These are phyloP conservation scores for Fusarium hainanense DNA, from an alignment of 2,329 filamentous ascomycete species.

Conservation along the genomic window DNA sequence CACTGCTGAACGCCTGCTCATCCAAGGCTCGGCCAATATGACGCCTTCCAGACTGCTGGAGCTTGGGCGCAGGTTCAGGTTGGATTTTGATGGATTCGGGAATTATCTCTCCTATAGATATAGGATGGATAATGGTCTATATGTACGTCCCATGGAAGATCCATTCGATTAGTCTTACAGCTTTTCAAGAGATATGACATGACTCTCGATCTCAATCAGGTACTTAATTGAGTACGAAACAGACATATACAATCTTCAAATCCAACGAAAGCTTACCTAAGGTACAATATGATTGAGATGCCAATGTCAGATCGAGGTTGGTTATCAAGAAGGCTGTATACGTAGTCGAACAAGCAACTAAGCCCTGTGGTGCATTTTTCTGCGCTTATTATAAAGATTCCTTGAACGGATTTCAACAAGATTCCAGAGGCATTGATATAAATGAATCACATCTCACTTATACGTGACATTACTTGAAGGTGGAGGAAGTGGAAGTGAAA, in stretches of 20 bases:
- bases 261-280: not conserved
- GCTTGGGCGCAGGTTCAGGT: not conserved
- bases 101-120: not conserved
- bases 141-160: not conserved
- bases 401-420: not conserved
- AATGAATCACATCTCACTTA: not conserved
- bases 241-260: not conserved
- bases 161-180: not conserved
- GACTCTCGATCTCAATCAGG: not conserved
- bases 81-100: not conserved
- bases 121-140: not conserved
- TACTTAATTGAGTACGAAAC: not conserved
- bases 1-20: constrained; percentile 1
- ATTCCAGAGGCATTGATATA: not conserved
- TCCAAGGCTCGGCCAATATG: not conserved
- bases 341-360: not conserved
- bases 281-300: not conserved
- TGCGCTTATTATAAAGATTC: not conserved
- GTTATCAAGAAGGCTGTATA: not conserved
- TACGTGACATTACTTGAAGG: not conserved
- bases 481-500: not conserved
- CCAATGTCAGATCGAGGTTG: not conserved
- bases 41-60: not conserved
- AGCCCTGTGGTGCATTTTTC: not conserved
- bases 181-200: not conserved